These are phyloP conservation scores for Epichloe typhina DNA, from an alignment of 2,329 filamentous ascomycete species.

Conservation along the genomic window DNA sequence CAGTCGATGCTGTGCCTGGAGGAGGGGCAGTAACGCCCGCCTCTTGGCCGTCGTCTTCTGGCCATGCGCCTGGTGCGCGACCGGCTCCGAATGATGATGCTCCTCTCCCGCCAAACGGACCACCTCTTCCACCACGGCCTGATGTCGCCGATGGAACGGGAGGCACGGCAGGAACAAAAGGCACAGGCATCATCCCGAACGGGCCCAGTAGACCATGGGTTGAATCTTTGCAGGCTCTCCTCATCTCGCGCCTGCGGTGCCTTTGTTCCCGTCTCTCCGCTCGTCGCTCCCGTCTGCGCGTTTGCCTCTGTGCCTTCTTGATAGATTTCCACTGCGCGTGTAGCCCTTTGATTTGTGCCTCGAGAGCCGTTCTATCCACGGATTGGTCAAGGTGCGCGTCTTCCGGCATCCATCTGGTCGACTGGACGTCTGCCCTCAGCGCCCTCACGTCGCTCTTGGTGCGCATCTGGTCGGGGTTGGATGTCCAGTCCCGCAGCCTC, in stretches of 20 bases:
- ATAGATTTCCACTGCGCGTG: conserved; percentile 28
- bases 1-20: conserved; percentile 15
- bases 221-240: conserved; percentile 17
- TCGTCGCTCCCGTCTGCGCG: conserved; percentile 18
- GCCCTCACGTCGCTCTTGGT: conserved; percentile 30
- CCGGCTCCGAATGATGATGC: too few species aligned
- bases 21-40: conserved; percentile 5
- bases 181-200: too few species aligned
- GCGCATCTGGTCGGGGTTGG: conserved; percentile 34
- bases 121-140: background rate
- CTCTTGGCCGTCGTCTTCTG: conserved; percentile 13
- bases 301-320: conserved; percentile 17
- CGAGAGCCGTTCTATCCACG: conserved; percentile 21
- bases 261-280: conserved; percentile 22
- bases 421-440: conserved; percentile 30
- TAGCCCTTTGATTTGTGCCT: conserved; percentile 31
- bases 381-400: background rate
- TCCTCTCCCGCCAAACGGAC: conserved; percentile 4
- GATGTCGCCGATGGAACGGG: background rate
- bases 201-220: too few species aligned
- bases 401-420: conserved; percentile 15
- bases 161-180: conserved; percentile 1
- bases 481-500: conserved; percentile 34
- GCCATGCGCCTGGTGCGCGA: conserved; percentile 21
- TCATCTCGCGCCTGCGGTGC: conserved; percentile 18